phyloP scores from a whole-genome alignment of 345 rosid genomes.

The Camelina sativa region DNA sequence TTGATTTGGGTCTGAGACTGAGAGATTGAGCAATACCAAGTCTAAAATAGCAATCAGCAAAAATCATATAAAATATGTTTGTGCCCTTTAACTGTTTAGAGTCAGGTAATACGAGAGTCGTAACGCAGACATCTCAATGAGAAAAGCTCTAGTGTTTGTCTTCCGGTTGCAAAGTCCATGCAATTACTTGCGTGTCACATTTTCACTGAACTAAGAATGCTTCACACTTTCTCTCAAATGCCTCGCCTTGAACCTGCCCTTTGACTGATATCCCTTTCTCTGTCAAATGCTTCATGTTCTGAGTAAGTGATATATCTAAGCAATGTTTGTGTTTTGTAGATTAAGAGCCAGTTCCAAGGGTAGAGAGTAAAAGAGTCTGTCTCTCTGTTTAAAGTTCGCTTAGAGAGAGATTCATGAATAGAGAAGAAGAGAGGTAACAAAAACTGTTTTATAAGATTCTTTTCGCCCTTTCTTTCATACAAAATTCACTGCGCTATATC shows the following conservation, averaged over 20 bases:
- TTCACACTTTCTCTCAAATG: background rate
- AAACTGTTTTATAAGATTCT: slow-evolving; percentile 14
- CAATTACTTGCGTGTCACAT: background rate
- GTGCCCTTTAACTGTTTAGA: background rate
- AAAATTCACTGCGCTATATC: slow-evolving; percentile 33
- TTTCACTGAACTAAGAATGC: background rate
- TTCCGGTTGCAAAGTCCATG: background rate
- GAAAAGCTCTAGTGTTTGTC: background rate
- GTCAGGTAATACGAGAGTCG: background rate
- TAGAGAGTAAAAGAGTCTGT: background rate
- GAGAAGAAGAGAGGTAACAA: slow-evolving; percentile 23
- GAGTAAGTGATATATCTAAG: background rate
- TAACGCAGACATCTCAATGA: background rate
- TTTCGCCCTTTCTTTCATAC: slow-evolving; percentile 27
- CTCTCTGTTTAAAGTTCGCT: background rate
- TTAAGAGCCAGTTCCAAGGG: background rate
- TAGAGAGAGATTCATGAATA: slow-evolving; percentile 22
- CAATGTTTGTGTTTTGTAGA: background rate
- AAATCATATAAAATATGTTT: background rate
- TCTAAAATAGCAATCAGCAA: background rate
- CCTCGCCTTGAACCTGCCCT: background rate
- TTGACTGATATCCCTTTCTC: background rate
- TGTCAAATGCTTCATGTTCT: background rate
- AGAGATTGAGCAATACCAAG: slow-evolving; percentile 8
- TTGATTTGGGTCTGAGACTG: slow-evolving; percentile 17